Percentiles rank a stretch among this genome's conserved stretches.
Conservation (phyloP, 2,329 filamentous ascomycete species). For the Colletotrichum camelliae region DNA sequence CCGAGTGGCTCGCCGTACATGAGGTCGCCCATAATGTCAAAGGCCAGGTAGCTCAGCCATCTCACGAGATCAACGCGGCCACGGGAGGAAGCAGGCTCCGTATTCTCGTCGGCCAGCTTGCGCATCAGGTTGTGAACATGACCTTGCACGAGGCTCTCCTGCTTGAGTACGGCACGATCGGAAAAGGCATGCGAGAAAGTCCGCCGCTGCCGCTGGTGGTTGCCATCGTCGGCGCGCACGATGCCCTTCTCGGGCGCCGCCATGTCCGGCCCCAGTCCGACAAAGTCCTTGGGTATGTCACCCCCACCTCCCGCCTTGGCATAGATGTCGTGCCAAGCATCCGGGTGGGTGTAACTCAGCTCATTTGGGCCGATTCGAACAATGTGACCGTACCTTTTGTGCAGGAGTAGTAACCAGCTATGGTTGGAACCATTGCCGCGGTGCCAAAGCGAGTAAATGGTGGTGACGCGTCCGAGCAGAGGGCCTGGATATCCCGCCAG, state of each 20-base stretch:
- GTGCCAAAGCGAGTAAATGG: constrained; percentile 7
- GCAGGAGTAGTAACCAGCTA: constrained; percentile 16
- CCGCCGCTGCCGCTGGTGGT: constrained; percentile 22
- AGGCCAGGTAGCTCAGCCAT: constrained; percentile 28
- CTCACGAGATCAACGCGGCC: constrained; percentile 28
- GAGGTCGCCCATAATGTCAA: constrained; percentile 36
- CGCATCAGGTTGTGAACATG: constrained; percentile 24
- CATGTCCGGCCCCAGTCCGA: constrained; percentile 35
- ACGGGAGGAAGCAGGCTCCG: background rate
- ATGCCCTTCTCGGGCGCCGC: constrained; percentile 27
- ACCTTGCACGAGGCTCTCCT: constrained; percentile 31
- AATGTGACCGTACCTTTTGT: constrained; percentile 27
- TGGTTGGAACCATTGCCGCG: constrained; percentile 17
- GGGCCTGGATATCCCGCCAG: constrained; percentile 16
- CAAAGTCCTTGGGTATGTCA: constrained; percentile 27
- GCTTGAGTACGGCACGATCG: constrained; percentile 31
- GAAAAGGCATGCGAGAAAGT: constrained; percentile 34
- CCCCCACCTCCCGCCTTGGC: constrained; percentile 15
- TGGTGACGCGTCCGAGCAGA: constrained; percentile 7
- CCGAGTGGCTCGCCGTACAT: constrained; percentile 34
- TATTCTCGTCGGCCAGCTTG: constrained; percentile 7
- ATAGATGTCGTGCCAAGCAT: constrained; percentile 24
- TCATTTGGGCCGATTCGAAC: constrained; percentile 22
- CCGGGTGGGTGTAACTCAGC: constrained; percentile 22
- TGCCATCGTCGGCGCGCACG: constrained; percentile 8